Evolutionary conservation across 148 eudicot species (phyloP), one percentile per base, ranked within the genome.

Genomic region (Vaccinium myrtillus): DNA sequence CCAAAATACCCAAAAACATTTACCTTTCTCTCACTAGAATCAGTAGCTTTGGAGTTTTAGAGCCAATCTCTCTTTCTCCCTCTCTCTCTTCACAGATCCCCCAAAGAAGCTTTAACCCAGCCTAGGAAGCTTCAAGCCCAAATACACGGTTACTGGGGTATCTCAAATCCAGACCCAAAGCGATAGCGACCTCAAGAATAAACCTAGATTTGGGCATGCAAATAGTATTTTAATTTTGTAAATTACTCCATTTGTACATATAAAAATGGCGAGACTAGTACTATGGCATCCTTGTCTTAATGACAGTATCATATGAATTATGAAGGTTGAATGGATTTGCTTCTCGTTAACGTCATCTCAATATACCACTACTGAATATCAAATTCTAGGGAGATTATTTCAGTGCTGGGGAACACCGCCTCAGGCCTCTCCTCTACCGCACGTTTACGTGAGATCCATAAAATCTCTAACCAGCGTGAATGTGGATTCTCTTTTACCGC

Each of bases 1-100:
- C 36, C 61, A 74, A 71, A 74, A 83, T n/a, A 43, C 84, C 79
- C 48, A 49, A 30, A 74, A 83, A 39, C 27, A 23, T 39, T 73
- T 74, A 83, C 84, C 84, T 82, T 54, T 71, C 46, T 73, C 69
- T 70, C 78, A 32, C 78, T 53, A 36, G 32, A 82, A 53, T 18
- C 30, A 1, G 21, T 19, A 50, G 48, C 11, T 54, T 27, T 2
- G 39, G 2, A 30, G 16, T 32, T 36, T 23, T 23, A 51, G 36
- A 51, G 36, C 63, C 32, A 59, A 32, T 54, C 46, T 59, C 61
- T 59, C 46, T 43, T 36, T 36, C 46, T 43, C 71, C 0, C 8
- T 55, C 61, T 58, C 46, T 43, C 4, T 32, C 43, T 54, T 82
- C 65, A 67, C 3, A 73, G 56, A 32, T 79, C 36, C 69, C 54